Evolutionary conservation across 108 stramenopile species (phyloP).

Genomic region (Bacterosira constricta): DNA sequence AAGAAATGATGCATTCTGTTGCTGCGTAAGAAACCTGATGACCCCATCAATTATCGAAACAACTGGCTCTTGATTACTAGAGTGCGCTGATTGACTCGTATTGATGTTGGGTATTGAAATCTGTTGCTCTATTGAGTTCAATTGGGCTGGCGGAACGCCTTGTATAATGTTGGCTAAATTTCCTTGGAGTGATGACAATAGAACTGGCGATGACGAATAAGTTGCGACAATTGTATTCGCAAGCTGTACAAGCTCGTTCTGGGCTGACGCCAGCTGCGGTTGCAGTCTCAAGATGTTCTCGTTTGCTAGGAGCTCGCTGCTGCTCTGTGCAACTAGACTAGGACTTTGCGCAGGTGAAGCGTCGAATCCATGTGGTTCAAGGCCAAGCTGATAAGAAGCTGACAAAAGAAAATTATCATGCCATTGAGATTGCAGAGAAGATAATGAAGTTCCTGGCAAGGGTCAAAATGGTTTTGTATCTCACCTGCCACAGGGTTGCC

Average conservation of each 20-base stretch:
- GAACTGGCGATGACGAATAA: neutral
- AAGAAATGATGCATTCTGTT: neutral
- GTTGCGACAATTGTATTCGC: neutral
- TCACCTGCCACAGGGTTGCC: neutral
- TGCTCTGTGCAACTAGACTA: neutral
- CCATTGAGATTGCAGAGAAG: neutral
- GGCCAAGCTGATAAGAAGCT: neutral
- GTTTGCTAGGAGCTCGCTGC: too few species aligned
- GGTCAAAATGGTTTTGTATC: neutral
- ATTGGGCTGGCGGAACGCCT: neutral
- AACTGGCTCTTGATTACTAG: neutral
- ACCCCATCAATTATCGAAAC: neutral
- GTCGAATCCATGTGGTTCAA: neutral
- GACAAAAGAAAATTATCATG: too few species aligned
- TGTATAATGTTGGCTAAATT: neutral
- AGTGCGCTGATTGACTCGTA: neutral
- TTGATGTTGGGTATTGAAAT: neutral
- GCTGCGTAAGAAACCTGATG: neutral
- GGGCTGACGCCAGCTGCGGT: neutral
- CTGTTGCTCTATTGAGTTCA: conserved; percentile 2
- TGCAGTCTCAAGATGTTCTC: too few species aligned
- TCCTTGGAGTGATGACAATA: neutral
- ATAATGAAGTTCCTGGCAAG: neutral
- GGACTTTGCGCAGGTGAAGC: neutral
- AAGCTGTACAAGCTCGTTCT: conserved; percentile 1